Evolutionary conservation across 2,329 filamentous ascomycete genomes (phyloP), one percentile per base, ranked within the genome.

Genomic region (Berkeleyomyces rouxiae): DNA sequence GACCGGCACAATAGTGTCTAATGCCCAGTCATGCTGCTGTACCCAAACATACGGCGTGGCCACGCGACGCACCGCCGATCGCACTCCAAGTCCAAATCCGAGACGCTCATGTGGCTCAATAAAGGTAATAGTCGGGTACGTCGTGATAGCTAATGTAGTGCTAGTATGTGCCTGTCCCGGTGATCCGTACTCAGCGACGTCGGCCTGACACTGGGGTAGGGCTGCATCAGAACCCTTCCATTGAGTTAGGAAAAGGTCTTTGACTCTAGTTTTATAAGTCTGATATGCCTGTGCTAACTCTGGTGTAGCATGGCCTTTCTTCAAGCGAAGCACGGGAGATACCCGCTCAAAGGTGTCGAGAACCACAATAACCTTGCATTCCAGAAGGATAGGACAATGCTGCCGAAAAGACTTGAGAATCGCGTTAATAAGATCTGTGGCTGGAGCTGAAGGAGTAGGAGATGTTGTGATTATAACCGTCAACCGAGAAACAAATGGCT

Each of bases 21-120:
- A 69, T 4, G 74, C 71, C 79, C 79, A 82, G 69, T 82, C 79
- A 67, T 82, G 79, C 69, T 82, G 79, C 65, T 82, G 79, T 0
- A 82, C 70, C 79, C 79, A 82, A 13, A 81, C 78, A 55, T 79
- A 79, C 0, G 77, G 76, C 1, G 79, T 82, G 10, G 69, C 65
- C 0, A 75, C 72, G 4, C 74, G 61, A 2, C 79, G 72, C 55
- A 82, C 68, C 0, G 79, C 79, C 0, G 78, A 77, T 10, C 79
- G 77, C 23, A 82, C 78, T 0, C 76, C 79, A 0, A 82, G 71
- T 0, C 78, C 79, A 58, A 82, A 82, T 0, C 79, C 79, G 1
- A 82, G 67, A 0, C 79, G 74, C 42, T 72, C 71, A 0, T 67
- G 59, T 3, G 77, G 73, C 67, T 81, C 78, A 61, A 82, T 72